Base-by-base conservation (phyloP, 73 alveolate species). In the Paramecium bursaria region DNA sequence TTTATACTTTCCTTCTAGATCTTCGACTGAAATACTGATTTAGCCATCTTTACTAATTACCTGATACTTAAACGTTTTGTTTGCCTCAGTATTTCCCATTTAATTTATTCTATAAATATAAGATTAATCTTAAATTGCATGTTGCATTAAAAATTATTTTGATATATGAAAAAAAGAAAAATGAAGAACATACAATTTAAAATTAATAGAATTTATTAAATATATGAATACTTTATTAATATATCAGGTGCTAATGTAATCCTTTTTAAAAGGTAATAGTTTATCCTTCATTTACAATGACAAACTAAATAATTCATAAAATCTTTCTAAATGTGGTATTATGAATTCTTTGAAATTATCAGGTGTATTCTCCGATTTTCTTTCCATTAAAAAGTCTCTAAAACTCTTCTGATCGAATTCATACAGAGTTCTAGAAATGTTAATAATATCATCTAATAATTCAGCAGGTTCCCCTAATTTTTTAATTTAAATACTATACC, bases 161-260 rank as follows among this genome's bases (percentile, higher is more conserved):
- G n/a, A n/a, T n/a, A n/a, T n/a, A n/a, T n/a, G n/a, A n/a, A n/a
- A n/a, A n/a, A n/a, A n/a, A n/a, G n/a, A n/a, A n/a, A n/a, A n/a
- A n/a, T n/a, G n/a, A n/a, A n/a, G n/a, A n/a, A n/a, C n/a, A n/a
- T n/a, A n/a, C n/a, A n/a, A n/a, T n/a, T n/a, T n/a, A n/a, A n/a
- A n/a, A n/a, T n/a, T n/a, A n/a, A n/a, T n/a, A n/a, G n/a, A n/a
- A n/a, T n/a, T n/a, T n/a, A n/a, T n/a, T n/a, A n/a, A n/a, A n/a
- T n/a, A n/a, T n/a, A n/a, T n/a, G n/a, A n/a, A n/a, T n/a, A n/a
- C n/a, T n/a, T n/a, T n/a, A n/a, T n/a, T n/a, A n/a, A n/a, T n/a
- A n/a, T n/a, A n/a, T n/a, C n/a, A n/a, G n/a, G n/a, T n/a, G n/a
- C 76, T 30, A 57, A 67, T 67, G 13, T 67, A 67, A 42, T 67